Percentiles rank a stretch among this genome's conserved stretches.
Conservation (phyloP, 768 basidiomycete species). For the Auriscalpium vulgare region DNA sequence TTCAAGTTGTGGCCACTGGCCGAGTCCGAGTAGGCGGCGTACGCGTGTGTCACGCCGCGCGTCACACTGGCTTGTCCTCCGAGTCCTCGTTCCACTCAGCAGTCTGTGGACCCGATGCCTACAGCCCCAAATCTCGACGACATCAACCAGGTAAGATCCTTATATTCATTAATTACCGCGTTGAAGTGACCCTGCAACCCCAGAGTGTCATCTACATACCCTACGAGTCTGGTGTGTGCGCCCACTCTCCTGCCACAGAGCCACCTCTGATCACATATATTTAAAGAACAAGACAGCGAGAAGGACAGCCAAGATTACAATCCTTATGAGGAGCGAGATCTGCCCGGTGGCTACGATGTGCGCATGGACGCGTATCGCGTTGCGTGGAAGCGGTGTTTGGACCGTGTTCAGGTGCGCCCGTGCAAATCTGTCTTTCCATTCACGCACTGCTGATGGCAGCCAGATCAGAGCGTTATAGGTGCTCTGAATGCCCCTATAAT, state of each 20-base stretch:
- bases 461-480: slow-evolving; percentile 6
- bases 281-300: background rate
- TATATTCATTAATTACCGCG: background rate
- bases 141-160: slow-evolving; percentile 6
- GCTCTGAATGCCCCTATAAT: slow-evolving; percentile 7
- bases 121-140: slow-evolving; percentile 8
- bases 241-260: background rate
- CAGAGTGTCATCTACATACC: slow-evolving; percentile 12
- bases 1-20: too few species aligned
- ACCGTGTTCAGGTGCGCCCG: slow-evolving; percentile 10
- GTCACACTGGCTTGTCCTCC: background rate
- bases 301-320: slow-evolving; percentile 1
- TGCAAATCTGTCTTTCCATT: background rate
- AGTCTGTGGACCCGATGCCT: background rate
- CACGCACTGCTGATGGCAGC: background rate
- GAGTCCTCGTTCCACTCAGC: background rate
- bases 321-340: slow-evolving; percentile 10
- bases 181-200: background rate
- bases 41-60: background rate
- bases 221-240: background rate
- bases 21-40: too few species aligned
- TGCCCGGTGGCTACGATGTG: slow-evolving; percentile 7
- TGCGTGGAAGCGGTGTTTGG: slow-evolving; percentile 12
- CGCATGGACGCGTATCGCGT: slow-evolving; percentile 10
- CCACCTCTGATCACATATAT: background rate